phyloP scores from a whole-genome alignment of 2,329 filamentous ascomycete species.

The Chalaropsis ovoidea region DNA sequence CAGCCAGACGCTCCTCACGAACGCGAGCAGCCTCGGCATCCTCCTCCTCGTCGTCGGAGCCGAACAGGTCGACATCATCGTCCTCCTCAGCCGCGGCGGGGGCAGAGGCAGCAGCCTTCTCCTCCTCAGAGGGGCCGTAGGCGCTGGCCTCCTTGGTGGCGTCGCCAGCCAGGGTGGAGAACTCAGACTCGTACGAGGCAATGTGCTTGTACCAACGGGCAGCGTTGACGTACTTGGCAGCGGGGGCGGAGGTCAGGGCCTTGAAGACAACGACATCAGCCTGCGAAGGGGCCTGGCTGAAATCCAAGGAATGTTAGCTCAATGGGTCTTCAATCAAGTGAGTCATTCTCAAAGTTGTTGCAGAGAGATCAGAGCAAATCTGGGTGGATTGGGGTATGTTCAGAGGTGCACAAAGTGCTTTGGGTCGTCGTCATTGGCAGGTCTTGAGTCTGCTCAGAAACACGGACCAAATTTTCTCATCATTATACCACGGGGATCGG shows the following conservation, averaged over 20 bases:
- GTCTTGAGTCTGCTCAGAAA: constrained; percentile 93
- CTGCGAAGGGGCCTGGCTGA: constrained; percentile 61
- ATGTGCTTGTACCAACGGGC: constrained; percentile 99
- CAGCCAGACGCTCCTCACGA: constrained; percentile 80
- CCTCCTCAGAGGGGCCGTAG: constrained; percentile 72
- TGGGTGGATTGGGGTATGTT: constrained; percentile 33
- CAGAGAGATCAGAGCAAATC: neutral
- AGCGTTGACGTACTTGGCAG: constrained; percentile 84
- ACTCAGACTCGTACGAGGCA: constrained; percentile 83
- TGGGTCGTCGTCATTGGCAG: constrained; percentile 68
- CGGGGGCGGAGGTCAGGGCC: constrained; percentile 65
- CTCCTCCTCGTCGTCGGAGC: constrained; percentile 86
- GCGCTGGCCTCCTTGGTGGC: constrained; percentile 76
- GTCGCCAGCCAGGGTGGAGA: constrained; percentile 82
- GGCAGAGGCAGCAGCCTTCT: constrained; percentile 77
- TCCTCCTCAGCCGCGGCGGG: constrained; percentile 55
- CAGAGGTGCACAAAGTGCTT: constrained; percentile 64
- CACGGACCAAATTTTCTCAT: constrained; percentile 92
- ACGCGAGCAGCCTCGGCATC: constrained; percentile 74
- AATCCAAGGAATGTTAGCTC: constrained; percentile 23
- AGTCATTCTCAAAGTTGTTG: neutral
- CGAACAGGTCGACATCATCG: constrained; percentile 82
- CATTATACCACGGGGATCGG: constrained; percentile 31
- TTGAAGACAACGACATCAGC: constrained; percentile 96
- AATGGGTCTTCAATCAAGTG: neutral